phyloP scores from a whole-genome alignment of 2,329 filamentous ascomycete species.

The Ophiosphaerella herpotricha region DNA sequence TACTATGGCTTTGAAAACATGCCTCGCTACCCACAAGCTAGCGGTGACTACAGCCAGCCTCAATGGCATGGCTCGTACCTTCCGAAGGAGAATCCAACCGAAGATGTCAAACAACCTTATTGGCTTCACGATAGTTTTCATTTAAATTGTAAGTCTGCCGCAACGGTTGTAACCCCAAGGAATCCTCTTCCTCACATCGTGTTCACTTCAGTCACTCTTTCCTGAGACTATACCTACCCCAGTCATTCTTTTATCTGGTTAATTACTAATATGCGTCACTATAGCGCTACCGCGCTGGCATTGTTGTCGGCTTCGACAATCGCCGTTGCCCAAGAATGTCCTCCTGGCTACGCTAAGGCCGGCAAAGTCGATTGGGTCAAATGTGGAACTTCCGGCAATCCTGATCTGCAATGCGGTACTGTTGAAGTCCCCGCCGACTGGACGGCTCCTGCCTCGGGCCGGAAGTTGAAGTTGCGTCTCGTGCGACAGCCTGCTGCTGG shows the following conservation, averaged over 20 bases:
- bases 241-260: background rate
- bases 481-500: constrained; percentile 2
- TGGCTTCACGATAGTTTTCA: no score
- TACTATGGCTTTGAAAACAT: no score
- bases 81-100: no score
- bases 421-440: constrained; percentile 54
- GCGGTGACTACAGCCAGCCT: no score
- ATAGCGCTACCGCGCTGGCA: background rate
- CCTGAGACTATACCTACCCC: background rate
- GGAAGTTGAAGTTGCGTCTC: constrained; percentile 4
- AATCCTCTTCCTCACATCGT: no score
- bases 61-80: no score
- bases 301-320: background rate
- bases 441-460: constrained; percentile 2
- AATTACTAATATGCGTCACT: constrained; percentile 1
- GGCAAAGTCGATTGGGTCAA: background rate
- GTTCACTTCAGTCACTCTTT: background rate
- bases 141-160: no score
- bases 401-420: constrained; percentile 51
- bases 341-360: constrained; percentile 1
- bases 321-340: constrained; percentile 3
- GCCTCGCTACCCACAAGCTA: no score
- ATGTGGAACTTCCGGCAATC: background rate
- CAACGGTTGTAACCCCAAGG: no score
- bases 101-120: no score